Percentiles rank a stretch among this genome's conserved stretches.
Evolutionary conservation across 805 yeast genomes (phyloP).

Genomic region (Sugiyamaella valdiviana): DNA sequence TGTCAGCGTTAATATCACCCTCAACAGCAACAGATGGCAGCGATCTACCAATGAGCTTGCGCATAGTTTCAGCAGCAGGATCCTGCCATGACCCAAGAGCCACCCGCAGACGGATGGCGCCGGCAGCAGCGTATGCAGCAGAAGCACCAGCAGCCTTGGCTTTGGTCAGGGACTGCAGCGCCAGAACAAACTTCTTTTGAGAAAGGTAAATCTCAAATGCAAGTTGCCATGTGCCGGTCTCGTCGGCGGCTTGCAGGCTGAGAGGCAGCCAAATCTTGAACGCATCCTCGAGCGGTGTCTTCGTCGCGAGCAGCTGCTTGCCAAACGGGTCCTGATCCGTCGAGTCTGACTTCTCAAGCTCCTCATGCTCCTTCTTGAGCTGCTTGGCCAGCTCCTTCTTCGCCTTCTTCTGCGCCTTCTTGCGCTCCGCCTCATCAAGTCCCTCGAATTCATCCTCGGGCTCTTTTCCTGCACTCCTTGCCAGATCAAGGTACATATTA

Average conservation of each 20-base stretch:
- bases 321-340: conserved; percentile 45
- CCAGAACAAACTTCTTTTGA: conserved; percentile 47
- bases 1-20: conserved; percentile 17
- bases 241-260: conserved; percentile 12
- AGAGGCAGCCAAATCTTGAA: conserved; percentile 37
- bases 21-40: conserved; percentile 15
- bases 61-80: conserved; percentile 41
- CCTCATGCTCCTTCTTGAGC: conserved; percentile 41
- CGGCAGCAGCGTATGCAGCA: conserved; percentile 24
- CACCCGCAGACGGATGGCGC: conserved; percentile 33
- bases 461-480: conserved; percentile 11
- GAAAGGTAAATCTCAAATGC: conserved; percentile 39
- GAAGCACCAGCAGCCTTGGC: conserved; percentile 37
- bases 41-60: conserved; percentile 17
- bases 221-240: conserved; percentile 38
- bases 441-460: conserved; percentile 19
- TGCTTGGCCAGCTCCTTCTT: conserved; percentile 42
- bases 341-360: conserved; percentile 28
- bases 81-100: conserved; percentile 33
- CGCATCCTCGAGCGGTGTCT: conserved; percentile 40
- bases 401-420: conserved; percentile 32
- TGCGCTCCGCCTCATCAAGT: conserved; percentile 28
- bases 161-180: conserved; percentile 44
- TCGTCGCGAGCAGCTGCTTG: conserved; percentile 32
- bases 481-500: conserved; percentile 44